Base-by-base conservation (phyloP, 148 eudicot species). In the Limonium bicolor region DNA sequence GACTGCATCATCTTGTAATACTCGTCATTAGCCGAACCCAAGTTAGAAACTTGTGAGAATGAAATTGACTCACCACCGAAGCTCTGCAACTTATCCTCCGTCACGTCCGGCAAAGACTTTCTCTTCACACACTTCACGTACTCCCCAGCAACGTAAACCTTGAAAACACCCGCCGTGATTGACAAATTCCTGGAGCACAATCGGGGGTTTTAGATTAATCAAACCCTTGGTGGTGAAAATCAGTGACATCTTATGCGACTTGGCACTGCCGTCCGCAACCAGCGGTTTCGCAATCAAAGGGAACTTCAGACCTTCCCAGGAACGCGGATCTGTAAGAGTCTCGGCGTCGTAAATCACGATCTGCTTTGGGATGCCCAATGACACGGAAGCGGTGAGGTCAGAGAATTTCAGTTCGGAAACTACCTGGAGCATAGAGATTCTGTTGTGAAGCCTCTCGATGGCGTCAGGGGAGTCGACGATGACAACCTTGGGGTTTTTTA, bases 111-210 rank as follows among this genome's bases (percentile, higher is more conserved):
- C 49, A 82, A 58, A 1, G 94, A 82, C 51, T 66, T 70, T 46
- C 87, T 62, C 61, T 72, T 78, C 27, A 82, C 87, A 37, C 94
- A 82, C 49, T 63, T 68, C 40, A 82, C 83, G 27, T 72, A 56
- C 25, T 72, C 68, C 2, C 94, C 87, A 1, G 61, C 94, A 17
- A 82, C 94, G 33, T 74, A 82, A 34, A 75, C 87, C 56, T 82
- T 82, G 44, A 82, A 82, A 14, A 82, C 72, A 12, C 22, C 87
- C 87, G 0, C 94, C 94, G 19, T 78, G 80, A 41, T 83, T 82
- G 6, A 82, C 71, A 48, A 82, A 82, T 37, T 82, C 86, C 23
- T 82, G 94, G 41, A 82, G 46, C 22, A 82, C 86, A 53, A 72
- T 64, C 12, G 94, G 80, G 0, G 77, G 69, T 27, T 82, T 69